These are phyloP conservation scores for Kuraishia borneana DNA, from an alignment of 805 yeast species.

Conservation along the genomic window DNA sequence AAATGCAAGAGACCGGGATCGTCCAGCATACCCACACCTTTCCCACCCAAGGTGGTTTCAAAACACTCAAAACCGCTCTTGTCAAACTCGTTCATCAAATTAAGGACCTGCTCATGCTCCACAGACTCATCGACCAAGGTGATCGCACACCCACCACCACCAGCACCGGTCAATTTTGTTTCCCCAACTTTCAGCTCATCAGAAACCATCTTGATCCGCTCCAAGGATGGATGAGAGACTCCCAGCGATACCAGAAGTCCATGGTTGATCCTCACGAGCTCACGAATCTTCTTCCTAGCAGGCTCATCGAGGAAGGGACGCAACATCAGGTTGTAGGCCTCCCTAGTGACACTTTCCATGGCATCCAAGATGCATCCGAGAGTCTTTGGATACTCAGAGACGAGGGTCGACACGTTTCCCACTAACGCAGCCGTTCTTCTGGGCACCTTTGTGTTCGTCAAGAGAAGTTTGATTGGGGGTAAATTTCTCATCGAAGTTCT, in stretches of 20 bases:
- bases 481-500: slow-evolving; percentile 59
- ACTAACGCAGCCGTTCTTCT: slow-evolving; percentile 81
- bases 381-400: slow-evolving; percentile 41
- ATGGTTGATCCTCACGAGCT: slow-evolving; percentile 73
- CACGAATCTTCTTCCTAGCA: slow-evolving; percentile 33
- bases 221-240: slow-evolving; percentile 89
- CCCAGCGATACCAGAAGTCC: slow-evolving; percentile 79
- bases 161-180: slow-evolving; percentile 95
- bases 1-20: slow-evolving; percentile 2
- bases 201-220: slow-evolving; percentile 55
- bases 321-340: slow-evolving; percentile 58
- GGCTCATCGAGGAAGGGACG: slow-evolving; percentile 34
- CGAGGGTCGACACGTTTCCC: slow-evolving; percentile 53
- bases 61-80: slow-evolving; percentile 58
- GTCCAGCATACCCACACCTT: slow-evolving; percentile 59
- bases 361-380: slow-evolving; percentile 55
- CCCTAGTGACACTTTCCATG: slow-evolving; percentile 62
- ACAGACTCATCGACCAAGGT: slow-evolving; percentile 48
- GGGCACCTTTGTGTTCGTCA: slow-evolving; percentile 83
- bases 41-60: slow-evolving; percentile 78
- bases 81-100: slow-evolving; percentile 24
- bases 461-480: slow-evolving; percentile 61
- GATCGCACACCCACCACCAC: slow-evolving; percentile 98
- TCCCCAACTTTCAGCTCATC: slow-evolving; percentile 62
- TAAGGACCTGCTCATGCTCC: slow-evolving; percentile 19